Conservation (phyloP, 2,329 filamentous ascomycete species). For the Biscogniauxia mediterranea region DNA sequence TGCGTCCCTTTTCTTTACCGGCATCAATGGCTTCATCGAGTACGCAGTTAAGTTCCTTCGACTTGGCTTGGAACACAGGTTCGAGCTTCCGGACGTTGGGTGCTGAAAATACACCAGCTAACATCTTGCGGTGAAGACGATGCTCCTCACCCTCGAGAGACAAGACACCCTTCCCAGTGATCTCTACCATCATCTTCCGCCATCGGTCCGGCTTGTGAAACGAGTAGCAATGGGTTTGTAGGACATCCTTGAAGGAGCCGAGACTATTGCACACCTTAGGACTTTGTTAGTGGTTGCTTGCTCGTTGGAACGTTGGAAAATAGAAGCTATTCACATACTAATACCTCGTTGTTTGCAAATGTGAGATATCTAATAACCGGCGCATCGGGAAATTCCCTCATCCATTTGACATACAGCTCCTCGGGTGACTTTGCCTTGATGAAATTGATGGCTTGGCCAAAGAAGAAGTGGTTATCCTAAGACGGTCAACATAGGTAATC, state of each 20-base stretch:
- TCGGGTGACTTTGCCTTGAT: slow-evolving; percentile 16
- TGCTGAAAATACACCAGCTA: slow-evolving; percentile 11
- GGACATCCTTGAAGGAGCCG: slow-evolving; percentile 27
- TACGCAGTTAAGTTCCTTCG: slow-evolving; percentile 8
- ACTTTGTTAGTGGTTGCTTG: background rate
- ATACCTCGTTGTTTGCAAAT: slow-evolving; percentile 27
- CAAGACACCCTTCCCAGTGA: slow-evolving; percentile 11
- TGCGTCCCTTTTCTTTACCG: background rate
- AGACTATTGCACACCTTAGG: slow-evolving; percentile 23
- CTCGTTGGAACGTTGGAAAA: background rate
- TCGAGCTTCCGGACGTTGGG: slow-evolving; percentile 14
- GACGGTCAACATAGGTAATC: background rate
- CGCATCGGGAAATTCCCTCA: slow-evolving; percentile 25
- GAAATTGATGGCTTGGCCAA: slow-evolving; percentile 22
- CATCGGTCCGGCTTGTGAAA: slow-evolving; percentile 14
- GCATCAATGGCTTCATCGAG: slow-evolving; percentile 5
- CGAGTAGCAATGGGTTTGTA: slow-evolving; percentile 30
- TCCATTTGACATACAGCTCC: slow-evolving; percentile 29
- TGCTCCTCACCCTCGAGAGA: slow-evolving; percentile 13
- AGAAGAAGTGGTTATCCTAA: slow-evolving; percentile 23
- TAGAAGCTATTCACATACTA: slow-evolving; percentile 10
- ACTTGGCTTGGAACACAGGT: slow-evolving; percentile 11
- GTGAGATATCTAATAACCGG: slow-evolving; percentile 31
- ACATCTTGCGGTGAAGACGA: slow-evolving; percentile 12
- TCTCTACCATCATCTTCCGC: slow-evolving; percentile 10